Evolutionary conservation across 169 alveolate species (phyloP).

Genomic region (Babesia caballi): DNA sequence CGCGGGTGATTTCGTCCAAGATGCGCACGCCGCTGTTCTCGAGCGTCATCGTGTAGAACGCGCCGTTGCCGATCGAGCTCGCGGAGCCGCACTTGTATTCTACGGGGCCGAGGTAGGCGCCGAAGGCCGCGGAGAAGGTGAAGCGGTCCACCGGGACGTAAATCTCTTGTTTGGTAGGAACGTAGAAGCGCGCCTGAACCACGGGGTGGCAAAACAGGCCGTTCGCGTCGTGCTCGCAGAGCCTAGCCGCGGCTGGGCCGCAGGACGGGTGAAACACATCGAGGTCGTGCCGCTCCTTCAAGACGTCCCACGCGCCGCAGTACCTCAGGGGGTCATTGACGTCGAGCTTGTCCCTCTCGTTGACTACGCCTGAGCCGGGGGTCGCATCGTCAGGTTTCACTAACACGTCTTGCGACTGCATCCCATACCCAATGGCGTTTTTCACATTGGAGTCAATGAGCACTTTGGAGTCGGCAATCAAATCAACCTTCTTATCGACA

Average conservation of each 20-base stretch:
- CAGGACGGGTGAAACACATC: not conserved
- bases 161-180: not conserved
- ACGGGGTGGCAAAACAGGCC: conserved; percentile 14
- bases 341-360: too few relatives aligned
- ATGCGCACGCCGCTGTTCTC: not conserved
- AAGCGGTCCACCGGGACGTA: conserved; percentile 11
- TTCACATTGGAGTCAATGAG: too few relatives aligned
- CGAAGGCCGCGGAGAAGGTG: conserved; percentile 23
- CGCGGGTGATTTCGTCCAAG: conserved; percentile 10
- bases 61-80: not conserved
- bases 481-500: too few relatives aligned
- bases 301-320: not conserved
- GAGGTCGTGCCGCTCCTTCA: conserved; percentile 22
- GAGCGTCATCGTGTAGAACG: not conserved
- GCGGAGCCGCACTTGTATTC: not conserved
- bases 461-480: too few relatives aligned
- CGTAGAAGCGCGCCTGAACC: conserved; percentile 30
- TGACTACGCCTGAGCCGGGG: too few relatives aligned
- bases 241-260: not conserved
- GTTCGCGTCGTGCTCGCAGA: not conserved
- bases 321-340: not conserved
- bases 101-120: conserved; percentile 29
- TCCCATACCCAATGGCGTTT: too few relatives aligned
- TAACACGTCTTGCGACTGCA: too few relatives aligned
- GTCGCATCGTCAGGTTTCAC: too few relatives aligned